Percentiles rank a stretch among this genome's conserved stretches.
Conservation (phyloP, 352 stramenopile genomes). For the Phytophthora sp. region DNA sequence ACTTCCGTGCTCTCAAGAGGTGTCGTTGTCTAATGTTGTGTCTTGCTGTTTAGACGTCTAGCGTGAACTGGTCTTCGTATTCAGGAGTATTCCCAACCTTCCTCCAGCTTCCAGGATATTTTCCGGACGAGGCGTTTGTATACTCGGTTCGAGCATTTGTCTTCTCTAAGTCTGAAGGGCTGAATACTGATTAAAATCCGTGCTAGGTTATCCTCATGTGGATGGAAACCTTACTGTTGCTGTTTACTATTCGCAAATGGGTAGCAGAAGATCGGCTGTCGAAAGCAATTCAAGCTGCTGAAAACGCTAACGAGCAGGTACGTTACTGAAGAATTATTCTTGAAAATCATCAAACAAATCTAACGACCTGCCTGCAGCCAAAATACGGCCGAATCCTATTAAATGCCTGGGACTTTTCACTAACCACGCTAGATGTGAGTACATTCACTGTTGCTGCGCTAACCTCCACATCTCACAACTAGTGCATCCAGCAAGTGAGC, state of each 20-base stretch:
- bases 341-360: background rate
- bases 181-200: too few relatives aligned
- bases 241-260: conserved; percentile 75
- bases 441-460: background rate
- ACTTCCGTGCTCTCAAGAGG: too few relatives aligned
- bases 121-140: conserved; percentile 50
- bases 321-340: background rate
- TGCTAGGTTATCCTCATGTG: conserved; percentile 49
- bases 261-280: conserved; percentile 67
- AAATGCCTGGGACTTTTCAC: conserved; percentile 79
- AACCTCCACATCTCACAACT: background rate
- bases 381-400: conserved; percentile 68
- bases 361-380: conserved; percentile 31
- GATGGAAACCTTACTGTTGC: conserved; percentile 57
- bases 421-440: conserved; percentile 48
- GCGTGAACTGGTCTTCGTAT: conserved; percentile 44
- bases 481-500: conserved; percentile 48
- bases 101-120: conserved; percentile 67
- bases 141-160: conserved; percentile 58
- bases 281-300: conserved; percentile 62
- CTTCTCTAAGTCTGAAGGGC: background rate
- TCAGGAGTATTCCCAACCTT: conserved; percentile 57
- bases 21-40: background rate
- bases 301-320: conserved; percentile 51
- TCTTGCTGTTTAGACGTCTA: background rate